phyloP scores from a whole-genome alignment of 768 basidiomycete species.

The Pleurotus pulmonarius region DNA sequence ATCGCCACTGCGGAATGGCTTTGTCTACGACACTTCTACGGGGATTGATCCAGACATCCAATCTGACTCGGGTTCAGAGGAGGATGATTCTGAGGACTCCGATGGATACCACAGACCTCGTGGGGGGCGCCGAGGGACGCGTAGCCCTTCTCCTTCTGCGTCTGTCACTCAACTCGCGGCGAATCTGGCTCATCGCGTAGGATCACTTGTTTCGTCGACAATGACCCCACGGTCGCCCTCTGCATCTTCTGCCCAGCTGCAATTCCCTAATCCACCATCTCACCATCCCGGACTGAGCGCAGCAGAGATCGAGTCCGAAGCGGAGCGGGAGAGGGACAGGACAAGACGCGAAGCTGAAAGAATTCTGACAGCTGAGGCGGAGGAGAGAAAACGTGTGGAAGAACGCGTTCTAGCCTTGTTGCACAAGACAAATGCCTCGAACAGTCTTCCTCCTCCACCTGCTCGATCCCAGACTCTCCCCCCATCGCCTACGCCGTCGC shows the following conservation, averaged over 20 bases:
- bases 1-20: constrained; percentile 69
- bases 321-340: constrained; percentile 69
- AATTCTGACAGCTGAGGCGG: constrained; percentile 69
- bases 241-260: constrained; percentile 1
- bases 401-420: constrained; percentile 78
- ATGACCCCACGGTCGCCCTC: constrained; percentile 34
- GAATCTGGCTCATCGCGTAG: constrained; percentile 73
- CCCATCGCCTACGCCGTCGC: constrained; percentile 59
- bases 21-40: constrained; percentile 52
- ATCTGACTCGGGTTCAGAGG: constrained; percentile 6
- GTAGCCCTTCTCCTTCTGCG: constrained; percentile 52
- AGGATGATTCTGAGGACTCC: constrained; percentile 30
- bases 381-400: constrained; percentile 64
- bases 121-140: constrained; percentile 31
- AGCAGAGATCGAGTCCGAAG: constrained; percentile 80
- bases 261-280: constrained; percentile 37
- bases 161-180: constrained; percentile 74
- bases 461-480: constrained; percentile 56
- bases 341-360: constrained; percentile 76
- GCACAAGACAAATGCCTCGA: constrained; percentile 30
- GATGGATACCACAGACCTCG: constrained; percentile 41
- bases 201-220: constrained; percentile 56
- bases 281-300: constrained; percentile 27
- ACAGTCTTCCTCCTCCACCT: constrained; percentile 54
- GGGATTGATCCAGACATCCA: constrained; percentile 36